phyloP scores from a whole-genome alignment of 805 yeast species.

The Cyberlindnera lachancei region DNA sequence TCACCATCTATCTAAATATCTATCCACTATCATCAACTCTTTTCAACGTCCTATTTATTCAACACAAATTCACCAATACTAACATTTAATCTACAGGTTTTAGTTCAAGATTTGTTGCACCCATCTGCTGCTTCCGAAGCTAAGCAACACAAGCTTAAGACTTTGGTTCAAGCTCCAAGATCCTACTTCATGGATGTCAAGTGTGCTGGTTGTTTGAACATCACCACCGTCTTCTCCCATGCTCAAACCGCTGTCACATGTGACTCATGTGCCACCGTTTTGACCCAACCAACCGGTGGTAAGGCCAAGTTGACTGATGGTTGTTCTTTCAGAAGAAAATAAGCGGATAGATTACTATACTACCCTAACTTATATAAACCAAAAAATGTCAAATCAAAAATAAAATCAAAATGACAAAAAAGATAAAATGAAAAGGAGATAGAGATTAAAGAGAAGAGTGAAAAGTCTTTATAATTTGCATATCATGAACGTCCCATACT shows the following conservation, averaged over 20 bases:
- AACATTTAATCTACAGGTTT: slow-evolving; percentile 78
- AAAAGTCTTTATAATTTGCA: too few species aligned
- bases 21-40: too few species aligned
- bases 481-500: too few species aligned
- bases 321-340: slow-evolving; percentile 98
- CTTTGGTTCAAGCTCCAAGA: slow-evolving; percentile 96
- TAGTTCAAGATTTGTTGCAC: slow-evolving; percentile 98
- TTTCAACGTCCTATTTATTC: too few species aligned
- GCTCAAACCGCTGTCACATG: slow-evolving; percentile 99
- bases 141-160: slow-evolving; percentile 94
- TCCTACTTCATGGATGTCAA: slow-evolving; percentile 99
- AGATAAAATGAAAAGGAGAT: too few species aligned
- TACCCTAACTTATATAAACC: too few species aligned
- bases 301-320: slow-evolving; percentile 99
- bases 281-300: slow-evolving; percentile 99
- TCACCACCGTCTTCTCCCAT: slow-evolving; percentile 99
- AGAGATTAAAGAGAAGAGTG: too few species aligned
- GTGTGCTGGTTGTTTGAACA: slow-evolving; percentile 99
- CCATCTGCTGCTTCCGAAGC: slow-evolving; percentile 97
- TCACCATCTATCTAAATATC: too few species aligned
- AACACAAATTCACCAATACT: too few species aligned
- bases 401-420: too few species aligned
- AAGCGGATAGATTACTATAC: slow-evolving; percentile 34
- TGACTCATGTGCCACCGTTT: slow-evolving; percentile 96
- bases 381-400: too few species aligned